Evolutionary conservation across 257 asterid species (phyloP).

Genomic region (Verbascum thapsus): DNA sequence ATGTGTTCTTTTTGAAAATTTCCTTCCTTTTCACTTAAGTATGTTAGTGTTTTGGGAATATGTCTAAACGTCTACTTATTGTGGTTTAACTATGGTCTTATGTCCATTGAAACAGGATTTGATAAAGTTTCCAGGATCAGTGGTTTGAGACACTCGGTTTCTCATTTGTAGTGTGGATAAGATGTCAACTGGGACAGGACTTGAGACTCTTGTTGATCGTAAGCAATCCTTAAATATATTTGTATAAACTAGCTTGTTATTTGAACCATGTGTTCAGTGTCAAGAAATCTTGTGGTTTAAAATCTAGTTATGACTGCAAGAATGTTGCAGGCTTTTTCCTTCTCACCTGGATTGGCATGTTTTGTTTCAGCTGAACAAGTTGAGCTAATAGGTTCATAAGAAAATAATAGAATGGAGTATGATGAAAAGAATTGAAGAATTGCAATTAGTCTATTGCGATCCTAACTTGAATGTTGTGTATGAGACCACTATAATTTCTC

Average conservation of each 20-base stretch:
- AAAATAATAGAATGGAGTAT: constrained; percentile 6
- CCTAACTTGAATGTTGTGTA: too few species aligned
- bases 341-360: constrained; percentile 7
- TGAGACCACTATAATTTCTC: too few species aligned
- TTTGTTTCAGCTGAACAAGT: background rate
- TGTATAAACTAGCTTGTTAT: constrained; percentile 13
- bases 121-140: constrained; percentile 2
- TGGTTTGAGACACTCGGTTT: constrained; percentile 14
- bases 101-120: constrained; percentile 29
- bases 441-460: too few species aligned
- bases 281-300: background rate
- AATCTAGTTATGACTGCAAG: background rate
- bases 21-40: background rate
- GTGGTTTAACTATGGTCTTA: constrained; percentile 8
- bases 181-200: constrained; percentile 72
- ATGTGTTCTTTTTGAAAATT: background rate
- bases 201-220: constrained; percentile 91
- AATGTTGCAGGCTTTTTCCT: constrained; percentile 2
- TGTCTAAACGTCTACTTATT: background rate
- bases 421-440: background rate
- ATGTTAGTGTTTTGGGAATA: background rate
- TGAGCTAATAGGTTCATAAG: background rate
- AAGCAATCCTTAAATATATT: constrained; percentile 35
- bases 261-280: constrained; percentile 1
- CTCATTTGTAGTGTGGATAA: constrained; percentile 19